These are phyloP conservation scores for Phytophthora brassicae DNA, from an alignment of 352 stramenopile genomes.

Conservation along the genomic window DNA sequence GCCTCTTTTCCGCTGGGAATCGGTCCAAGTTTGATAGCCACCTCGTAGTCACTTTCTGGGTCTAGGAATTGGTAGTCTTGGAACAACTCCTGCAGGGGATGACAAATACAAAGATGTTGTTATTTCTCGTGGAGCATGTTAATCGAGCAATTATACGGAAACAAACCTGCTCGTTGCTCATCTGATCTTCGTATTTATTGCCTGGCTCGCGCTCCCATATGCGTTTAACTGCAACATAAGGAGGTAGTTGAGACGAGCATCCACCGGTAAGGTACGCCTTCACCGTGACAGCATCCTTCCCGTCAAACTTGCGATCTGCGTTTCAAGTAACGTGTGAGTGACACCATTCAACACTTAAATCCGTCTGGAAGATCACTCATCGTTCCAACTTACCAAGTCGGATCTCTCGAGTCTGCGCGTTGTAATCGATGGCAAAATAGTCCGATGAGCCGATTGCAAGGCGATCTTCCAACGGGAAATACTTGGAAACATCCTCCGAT, in stretches of 20 bases:
- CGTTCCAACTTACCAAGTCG: constrained; percentile 38
- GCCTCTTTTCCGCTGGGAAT: constrained; percentile 45
- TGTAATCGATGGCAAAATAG: constrained; percentile 55
- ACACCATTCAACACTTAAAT: neutral
- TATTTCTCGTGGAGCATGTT: neutral
- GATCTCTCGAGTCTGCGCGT: constrained; percentile 39
- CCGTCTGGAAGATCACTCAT: neutral
- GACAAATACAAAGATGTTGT: constrained; percentile 1
- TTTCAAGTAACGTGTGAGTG: constrained; percentile 2
- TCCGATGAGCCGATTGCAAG: constrained; percentile 59
- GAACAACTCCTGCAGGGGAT: constrained; percentile 67
- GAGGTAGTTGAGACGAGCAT: constrained; percentile 46
- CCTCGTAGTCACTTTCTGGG: constrained; percentile 74
- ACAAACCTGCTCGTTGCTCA: constrained; percentile 67
- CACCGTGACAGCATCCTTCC: constrained; percentile 32
- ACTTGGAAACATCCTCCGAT: constrained; percentile 54
- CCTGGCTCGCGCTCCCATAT: constrained; percentile 77
- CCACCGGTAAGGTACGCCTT: constrained; percentile 55
- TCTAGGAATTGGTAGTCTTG: constrained; percentile 87
- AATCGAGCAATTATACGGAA: neutral
- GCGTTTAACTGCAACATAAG: constrained; percentile 63
- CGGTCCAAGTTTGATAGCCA: constrained; percentile 74
- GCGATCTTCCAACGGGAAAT: constrained; percentile 61
- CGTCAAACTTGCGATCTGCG: constrained; percentile 70
- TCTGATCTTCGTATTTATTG: constrained; percentile 85